Evolutionary conservation across 2,329 filamentous ascomycete species (phyloP).

Genomic region (Colletotrichum sojae): DNA sequence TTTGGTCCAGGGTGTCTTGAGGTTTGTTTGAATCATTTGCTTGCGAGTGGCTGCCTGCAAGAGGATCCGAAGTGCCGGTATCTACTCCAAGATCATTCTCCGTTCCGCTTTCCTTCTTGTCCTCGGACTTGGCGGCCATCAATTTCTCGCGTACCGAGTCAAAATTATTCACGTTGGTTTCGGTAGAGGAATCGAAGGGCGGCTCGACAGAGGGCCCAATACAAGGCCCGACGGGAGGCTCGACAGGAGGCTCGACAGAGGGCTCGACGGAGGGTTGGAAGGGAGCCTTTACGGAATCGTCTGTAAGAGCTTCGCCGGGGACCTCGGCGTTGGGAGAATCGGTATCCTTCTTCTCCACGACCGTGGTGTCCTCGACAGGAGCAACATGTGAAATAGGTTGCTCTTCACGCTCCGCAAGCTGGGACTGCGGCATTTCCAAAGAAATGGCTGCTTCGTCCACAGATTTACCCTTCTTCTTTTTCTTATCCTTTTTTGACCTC

Average conservation of each 20-base stretch:
- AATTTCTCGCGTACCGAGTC: too few relatives aligned
- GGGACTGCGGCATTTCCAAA: too few relatives aligned
- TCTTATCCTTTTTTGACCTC: slow-evolving; percentile 46
- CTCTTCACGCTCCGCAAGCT: not conserved
- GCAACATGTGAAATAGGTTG: not conserved
- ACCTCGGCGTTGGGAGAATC: not conserved
- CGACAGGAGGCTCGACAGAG: not conserved
- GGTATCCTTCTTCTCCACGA: not conserved
- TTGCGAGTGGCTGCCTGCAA: too few relatives aligned
- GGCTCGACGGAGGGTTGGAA: not conserved
- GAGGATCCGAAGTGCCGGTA: too few relatives aligned
- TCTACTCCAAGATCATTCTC: too few relatives aligned
- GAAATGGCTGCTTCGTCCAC: not conserved
- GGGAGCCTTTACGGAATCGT: not conserved
- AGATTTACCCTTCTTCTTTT: slow-evolving; percentile 44
- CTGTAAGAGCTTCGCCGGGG: not conserved
- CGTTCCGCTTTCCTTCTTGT: too few relatives aligned
- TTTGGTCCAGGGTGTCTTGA: too few relatives aligned
- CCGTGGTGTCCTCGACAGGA: not conserved
- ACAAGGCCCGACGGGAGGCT: not conserved
- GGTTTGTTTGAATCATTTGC: too few relatives aligned
- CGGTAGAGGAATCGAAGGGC: not conserved
- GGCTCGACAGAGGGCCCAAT: not conserved
- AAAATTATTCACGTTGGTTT: too few relatives aligned
- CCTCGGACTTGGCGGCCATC: too few relatives aligned